These are phyloP conservation scores for Populus euphratica DNA, from an alignment of 345 rosid genomes.

Conservation along the genomic window DNA sequence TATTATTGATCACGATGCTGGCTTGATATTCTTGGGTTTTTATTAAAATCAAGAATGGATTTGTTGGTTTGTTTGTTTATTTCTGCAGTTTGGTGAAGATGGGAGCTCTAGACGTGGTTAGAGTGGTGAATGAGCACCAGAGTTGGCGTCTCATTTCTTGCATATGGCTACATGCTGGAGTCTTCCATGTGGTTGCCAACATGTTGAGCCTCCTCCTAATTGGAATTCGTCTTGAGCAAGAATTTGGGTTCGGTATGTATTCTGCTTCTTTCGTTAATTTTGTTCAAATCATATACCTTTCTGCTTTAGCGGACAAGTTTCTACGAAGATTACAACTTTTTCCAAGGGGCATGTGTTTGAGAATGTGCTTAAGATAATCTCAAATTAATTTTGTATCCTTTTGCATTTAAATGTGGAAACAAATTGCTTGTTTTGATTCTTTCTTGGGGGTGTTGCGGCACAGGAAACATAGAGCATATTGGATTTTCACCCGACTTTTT, in stretches of 20 bases:
- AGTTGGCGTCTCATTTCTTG: slow-evolving; percentile 28
- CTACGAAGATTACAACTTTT: neutral
- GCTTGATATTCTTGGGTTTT: neutral
- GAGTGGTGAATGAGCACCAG: slow-evolving; percentile 21
- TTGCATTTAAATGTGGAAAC: neutral
- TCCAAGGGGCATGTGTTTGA: neutral
- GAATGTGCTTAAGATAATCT: neutral
- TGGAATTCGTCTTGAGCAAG: slow-evolving; percentile 27
- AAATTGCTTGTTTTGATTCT: neutral
- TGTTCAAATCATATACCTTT: neutral
- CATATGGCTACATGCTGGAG: slow-evolving; percentile 37
- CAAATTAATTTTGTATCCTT: neutral
- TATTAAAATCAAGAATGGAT: neutral
- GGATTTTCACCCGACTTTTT: too few species aligned
- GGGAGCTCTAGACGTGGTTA: slow-evolving; percentile 28
- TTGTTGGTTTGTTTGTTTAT: neutral
- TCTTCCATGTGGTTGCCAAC: slow-evolving; percentile 33
- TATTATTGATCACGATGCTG: neutral
- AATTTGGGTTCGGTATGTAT: slow-evolving; percentile 22
- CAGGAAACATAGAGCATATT: too few species aligned
- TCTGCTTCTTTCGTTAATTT: neutral
- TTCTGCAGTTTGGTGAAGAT: slow-evolving; percentile 23
- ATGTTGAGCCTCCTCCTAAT: slow-evolving; percentile 30
- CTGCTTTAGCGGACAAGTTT: neutral
- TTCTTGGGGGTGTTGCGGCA: neutral